Base-by-base conservation (phyloP, 345 rosid genomes). In the Euphorbia pulcherrima region DNA sequence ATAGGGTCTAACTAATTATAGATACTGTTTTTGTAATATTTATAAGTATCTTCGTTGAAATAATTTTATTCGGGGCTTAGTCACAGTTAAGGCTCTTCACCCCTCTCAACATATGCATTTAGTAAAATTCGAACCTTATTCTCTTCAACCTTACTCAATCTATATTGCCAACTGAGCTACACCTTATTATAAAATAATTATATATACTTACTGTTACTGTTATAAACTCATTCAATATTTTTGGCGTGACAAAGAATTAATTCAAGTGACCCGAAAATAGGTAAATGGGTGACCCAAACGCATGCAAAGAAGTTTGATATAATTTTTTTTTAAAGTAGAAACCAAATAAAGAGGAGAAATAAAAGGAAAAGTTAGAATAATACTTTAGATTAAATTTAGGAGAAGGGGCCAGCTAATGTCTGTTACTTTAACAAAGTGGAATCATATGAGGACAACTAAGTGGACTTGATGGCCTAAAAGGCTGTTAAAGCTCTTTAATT, bases 381-480 rank as follows among this genome's bases (percentile, higher is more conserved):
- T 64, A 44, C 50, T 44, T 62, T 35, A 58, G 58, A 37, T 56
- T 63, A 26, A 50, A 37, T 64, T 71, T 69, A 57, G 52, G 10
- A 33, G 60, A 8, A 46, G 72, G 80, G 79, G 65, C 73, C 88
- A 72, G 68, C 75, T 60, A 53, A 56, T 17, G n/a, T 18, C n/a
- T 28, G 54, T 70, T 52, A 28, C 77, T 79, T 78, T 77, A 74
- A 73, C 75, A 60, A 63, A 47, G 83, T 81, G 87, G 87, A 72
- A 79, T 78, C 70, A 60, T 24, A 79, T 67, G 53, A 50, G 60
- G 79, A 79, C 82, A 68, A 11, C 52, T 33, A 24, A 62, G 66
- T 60, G 65, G 51, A 39, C 60, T 64, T 46, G 64, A 75, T 35
- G 33, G 54, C 18, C 21, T 52, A 40, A 29, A 68, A 70, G 68